Evolutionary conservation across 371 early-diverging fungal genomes (phyloP).

Genomic region (Catenaria anguillulae): DNA sequence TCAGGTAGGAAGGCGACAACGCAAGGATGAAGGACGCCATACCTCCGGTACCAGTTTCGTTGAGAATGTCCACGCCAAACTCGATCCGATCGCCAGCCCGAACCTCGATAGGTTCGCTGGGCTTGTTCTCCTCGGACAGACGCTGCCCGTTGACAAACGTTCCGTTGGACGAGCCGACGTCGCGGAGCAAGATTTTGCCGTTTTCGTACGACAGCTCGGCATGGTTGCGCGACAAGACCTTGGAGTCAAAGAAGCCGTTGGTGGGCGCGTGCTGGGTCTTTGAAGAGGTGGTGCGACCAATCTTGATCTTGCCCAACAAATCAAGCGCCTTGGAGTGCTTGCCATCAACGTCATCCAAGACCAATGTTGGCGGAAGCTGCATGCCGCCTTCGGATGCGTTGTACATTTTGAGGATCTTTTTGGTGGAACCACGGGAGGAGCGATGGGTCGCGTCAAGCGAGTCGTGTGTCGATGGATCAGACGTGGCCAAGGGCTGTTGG

Average conservation of each 20-base stretch:
- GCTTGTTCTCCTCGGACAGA: conserved; percentile 49
- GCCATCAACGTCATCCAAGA: conserved; percentile 44
- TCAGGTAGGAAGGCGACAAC: neutral
- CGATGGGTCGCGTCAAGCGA: neutral
- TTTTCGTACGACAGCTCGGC: conserved; percentile 63
- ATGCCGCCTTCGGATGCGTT: neutral
- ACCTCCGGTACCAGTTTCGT: conserved; percentile 26
- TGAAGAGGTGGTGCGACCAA: conserved; percentile 57
- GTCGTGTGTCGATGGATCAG: too few relatives aligned
- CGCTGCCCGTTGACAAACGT: conserved; percentile 69
- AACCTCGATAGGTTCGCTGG: conserved; percentile 45
- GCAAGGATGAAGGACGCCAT: neutral
- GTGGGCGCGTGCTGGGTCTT: conserved; percentile 43
- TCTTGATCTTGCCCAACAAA: conserved; percentile 32
- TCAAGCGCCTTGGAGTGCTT: conserved; percentile 50
- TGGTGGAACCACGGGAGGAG: neutral
- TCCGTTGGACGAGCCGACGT: conserved; percentile 68
- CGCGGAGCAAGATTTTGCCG: conserved; percentile 58
- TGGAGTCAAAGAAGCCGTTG: conserved; percentile 76
- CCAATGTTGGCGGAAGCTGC: conserved; percentile 17
- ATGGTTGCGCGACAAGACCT: conserved; percentile 66
- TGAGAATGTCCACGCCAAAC: conserved; percentile 72
- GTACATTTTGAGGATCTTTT: neutral
- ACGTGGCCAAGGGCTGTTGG: too few relatives aligned
- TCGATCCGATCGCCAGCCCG: conserved; percentile 51